Evolutionary conservation across 2,329 filamentous ascomycete species (phyloP).

Genomic region (Xylariaceae sp.): DNA sequence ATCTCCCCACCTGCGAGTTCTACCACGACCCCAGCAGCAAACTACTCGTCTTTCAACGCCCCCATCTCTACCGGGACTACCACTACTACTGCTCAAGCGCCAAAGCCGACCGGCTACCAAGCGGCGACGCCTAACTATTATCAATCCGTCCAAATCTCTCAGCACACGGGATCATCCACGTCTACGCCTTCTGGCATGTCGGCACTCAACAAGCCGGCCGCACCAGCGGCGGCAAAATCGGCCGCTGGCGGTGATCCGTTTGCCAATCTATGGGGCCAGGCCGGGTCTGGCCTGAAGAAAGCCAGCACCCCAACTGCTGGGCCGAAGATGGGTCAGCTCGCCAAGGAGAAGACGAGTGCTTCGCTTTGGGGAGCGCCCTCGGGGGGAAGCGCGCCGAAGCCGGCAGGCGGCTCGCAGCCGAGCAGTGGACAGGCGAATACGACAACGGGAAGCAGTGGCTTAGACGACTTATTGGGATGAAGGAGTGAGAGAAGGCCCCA

Average conservation of each 20-base stretch:
- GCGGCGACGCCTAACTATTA: slow-evolving; percentile 90
- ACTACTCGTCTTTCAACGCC: slow-evolving; percentile 66
- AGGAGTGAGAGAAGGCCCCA: not conserved
- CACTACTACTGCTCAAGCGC: slow-evolving; percentile 43
- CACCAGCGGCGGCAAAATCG: slow-evolving; percentile 53
- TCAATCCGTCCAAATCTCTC: slow-evolving; percentile 67
- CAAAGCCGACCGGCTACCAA: slow-evolving; percentile 70
- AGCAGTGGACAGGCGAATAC: slow-evolving; percentile 3
- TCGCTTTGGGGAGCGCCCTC: slow-evolving; percentile 89
- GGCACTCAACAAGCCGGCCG: slow-evolving; percentile 51
- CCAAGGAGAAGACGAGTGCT: slow-evolving; percentile 96
- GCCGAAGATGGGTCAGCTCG: slow-evolving; percentile 87
- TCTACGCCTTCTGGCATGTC: slow-evolving; percentile 42
- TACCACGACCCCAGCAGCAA: slow-evolving; percentile 58
- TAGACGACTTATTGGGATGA: slow-evolving; percentile 39
- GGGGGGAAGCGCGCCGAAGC: slow-evolving; percentile 40
- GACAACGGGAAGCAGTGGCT: slow-evolving; percentile 31
- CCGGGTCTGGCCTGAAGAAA: slow-evolving; percentile 77
- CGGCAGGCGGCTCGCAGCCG: slow-evolving; percentile 19
- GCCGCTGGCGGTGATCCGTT: slow-evolving; percentile 79
- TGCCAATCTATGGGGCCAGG: slow-evolving; percentile 80
- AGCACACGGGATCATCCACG: slow-evolving; percentile 36
- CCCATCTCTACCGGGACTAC: slow-evolving; percentile 47
- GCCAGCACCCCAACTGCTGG: slow-evolving; percentile 63
- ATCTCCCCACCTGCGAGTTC: slow-evolving; percentile 72